Evolutionary conservation across 495 filamentous ascomycete genomes (phyloP).

Genomic region (Symbiotaphrina buchneri): DNA sequence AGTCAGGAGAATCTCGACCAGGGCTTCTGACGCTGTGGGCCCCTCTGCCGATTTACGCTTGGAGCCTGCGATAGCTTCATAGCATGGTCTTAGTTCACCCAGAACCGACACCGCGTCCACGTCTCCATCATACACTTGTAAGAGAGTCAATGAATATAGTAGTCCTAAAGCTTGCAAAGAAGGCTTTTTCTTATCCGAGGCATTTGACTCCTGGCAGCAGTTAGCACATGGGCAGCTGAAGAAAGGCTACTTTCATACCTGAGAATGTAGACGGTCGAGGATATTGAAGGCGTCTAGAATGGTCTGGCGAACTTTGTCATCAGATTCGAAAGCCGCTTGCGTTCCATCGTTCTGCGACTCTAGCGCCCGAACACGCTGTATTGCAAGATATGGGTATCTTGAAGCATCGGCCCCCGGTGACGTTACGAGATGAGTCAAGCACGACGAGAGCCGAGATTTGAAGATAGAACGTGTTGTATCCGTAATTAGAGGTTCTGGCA

Average conservation of each 20-base stretch:
- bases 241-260: slow-evolving; percentile 12
- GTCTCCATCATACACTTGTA: slow-evolving; percentile 79
- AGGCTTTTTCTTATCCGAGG: slow-evolving; percentile 14
- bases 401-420: not conserved
- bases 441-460: slow-evolving; percentile 39
- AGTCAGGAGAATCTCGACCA: slow-evolving; percentile 73
- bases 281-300: slow-evolving; percentile 38
- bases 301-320: slow-evolving; percentile 32
- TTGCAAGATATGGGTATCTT: slow-evolving; percentile 11
- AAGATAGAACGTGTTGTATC: slow-evolving; percentile 43
- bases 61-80: slow-evolving; percentile 30
- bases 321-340: slow-evolving; percentile 33
- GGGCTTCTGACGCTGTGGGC: slow-evolving; percentile 39
- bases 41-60: slow-evolving; percentile 27
- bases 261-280: slow-evolving; percentile 44
- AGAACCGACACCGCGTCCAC: slow-evolving; percentile 58
- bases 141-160: slow-evolving; percentile 62
- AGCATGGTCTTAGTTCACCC: slow-evolving; percentile 50
- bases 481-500: slow-evolving; percentile 24
- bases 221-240: slow-evolving; percentile 6
- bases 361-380: slow-evolving; percentile 25
- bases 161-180: slow-evolving; percentile 43
- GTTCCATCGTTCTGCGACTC: slow-evolving; percentile 17
- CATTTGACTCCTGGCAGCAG: slow-evolving; percentile 10
- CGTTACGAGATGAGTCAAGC: slow-evolving; percentile 45